A percentile compares a stretch with the other conserved stretches of the same genome.
Conservation (phyloP, 2,329 filamentous ascomycete genomes). For the Calonectria montana region DNA sequence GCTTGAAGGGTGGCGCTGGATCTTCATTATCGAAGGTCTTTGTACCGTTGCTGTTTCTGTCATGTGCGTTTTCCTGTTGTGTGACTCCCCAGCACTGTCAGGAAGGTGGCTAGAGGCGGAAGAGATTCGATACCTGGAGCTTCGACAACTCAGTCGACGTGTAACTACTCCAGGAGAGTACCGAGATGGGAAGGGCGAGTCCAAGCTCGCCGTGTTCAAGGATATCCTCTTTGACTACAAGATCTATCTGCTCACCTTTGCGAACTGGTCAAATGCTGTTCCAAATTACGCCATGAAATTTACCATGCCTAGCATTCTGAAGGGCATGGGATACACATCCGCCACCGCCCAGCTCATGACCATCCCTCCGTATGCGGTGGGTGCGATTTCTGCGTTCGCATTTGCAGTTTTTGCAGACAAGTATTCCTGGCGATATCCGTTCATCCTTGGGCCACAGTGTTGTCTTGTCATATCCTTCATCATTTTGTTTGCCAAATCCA, state of each 20-base stretch:
- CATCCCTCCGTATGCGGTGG: slow-evolving; percentile 51
- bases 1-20: slow-evolving; percentile 60
- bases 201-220: slow-evolving; percentile 48
- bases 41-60: slow-evolving; percentile 52
- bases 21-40: slow-evolving; percentile 65
- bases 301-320: slow-evolving; percentile 53
- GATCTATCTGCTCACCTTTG: slow-evolving; percentile 55
- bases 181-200: slow-evolving; percentile 42
- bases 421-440: slow-evolving; percentile 52
- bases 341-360: slow-evolving; percentile 47
- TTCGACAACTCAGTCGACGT: slow-evolving; percentile 49
- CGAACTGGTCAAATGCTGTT: slow-evolving; percentile 56
- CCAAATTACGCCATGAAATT: slow-evolving; percentile 49
- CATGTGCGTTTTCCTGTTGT: slow-evolving; percentile 59
- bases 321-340: slow-evolving; percentile 54
- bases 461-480: slow-evolving; percentile 49
- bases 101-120: slow-evolving; percentile 50
- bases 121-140: slow-evolving; percentile 54
- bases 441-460: slow-evolving; percentile 49
- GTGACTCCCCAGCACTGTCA: slow-evolving; percentile 52
- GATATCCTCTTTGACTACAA: slow-evolving; percentile 61
- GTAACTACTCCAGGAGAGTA: slow-evolving; percentile 36
- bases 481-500: slow-evolving; percentile 51
- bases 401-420: slow-evolving; percentile 51
- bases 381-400: slow-evolving; percentile 45